These are phyloP conservation scores for Melampsora medusae DNA, from an alignment of 1,284 basidiomycete genomes.

Conservation along the genomic window DNA sequence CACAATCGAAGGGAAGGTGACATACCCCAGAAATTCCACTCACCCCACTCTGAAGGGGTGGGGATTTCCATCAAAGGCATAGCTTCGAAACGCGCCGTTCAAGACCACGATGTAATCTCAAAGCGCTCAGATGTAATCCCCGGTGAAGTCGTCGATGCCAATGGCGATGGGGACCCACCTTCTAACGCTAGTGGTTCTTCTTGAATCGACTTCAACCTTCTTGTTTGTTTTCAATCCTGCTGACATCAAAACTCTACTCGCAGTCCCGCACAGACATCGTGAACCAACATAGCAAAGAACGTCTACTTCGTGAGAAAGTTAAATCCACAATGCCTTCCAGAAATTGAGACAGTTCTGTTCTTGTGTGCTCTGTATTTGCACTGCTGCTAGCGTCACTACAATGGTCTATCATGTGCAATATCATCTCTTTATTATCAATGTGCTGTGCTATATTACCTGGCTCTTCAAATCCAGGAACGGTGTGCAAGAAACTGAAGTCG, in stretches of 20 bases:
- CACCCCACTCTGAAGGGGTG: not conserved
- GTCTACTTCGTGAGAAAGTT: slow-evolving; percentile 29
- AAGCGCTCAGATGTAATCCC: not conserved
- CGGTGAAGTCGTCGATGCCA: not conserved
- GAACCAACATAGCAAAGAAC: slow-evolving; percentile 19
- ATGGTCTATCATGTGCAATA: too few relatives aligned
- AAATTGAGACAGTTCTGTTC: not conserved
- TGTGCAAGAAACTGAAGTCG: too few relatives aligned
- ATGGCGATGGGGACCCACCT: not conserved
- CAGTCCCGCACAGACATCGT: not conserved
- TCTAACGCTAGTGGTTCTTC: not conserved
- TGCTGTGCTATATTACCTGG: too few relatives aligned
- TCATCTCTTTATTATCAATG: too few relatives aligned
- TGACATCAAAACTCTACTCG: not conserved
- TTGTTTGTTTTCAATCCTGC: not conserved
- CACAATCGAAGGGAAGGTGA: not conserved
- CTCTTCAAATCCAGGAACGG: too few relatives aligned
- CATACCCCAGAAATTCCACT: not conserved
- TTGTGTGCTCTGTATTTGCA: too few relatives aligned
- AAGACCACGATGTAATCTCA: not conserved
- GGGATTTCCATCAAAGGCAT: slow-evolving; percentile 28
- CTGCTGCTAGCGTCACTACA: too few relatives aligned
- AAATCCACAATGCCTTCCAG: slow-evolving; percentile 17
- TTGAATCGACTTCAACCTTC: not conserved
- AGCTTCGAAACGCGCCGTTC: slow-evolving; percentile 5